Percentiles rank a stretch among this genome's conserved stretches.
Conservation (phyloP, 2,329 filamentous ascomycete genomes). For the Fusarium zealandicum region DNA sequence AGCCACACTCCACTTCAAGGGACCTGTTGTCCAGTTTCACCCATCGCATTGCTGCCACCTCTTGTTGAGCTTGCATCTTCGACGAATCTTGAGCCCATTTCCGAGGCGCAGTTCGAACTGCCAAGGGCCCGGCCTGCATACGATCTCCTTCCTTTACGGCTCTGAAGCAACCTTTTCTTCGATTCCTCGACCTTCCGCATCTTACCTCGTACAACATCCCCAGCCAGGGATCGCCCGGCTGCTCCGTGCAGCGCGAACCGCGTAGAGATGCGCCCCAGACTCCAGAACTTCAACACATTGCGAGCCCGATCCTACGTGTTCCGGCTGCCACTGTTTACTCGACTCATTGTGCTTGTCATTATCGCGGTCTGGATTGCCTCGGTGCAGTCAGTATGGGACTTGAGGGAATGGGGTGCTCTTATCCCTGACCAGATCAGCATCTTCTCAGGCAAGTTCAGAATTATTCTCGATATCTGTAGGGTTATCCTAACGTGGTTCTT, state of each 20-base stretch:
- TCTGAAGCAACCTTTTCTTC: not conserved
- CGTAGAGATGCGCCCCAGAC: conserved; percentile 43
- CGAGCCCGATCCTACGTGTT: conserved; percentile 82
- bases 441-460: conserved; percentile 63
- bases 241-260: conserved; percentile 36
- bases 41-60: conserved; percentile 12
- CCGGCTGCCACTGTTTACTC: conserved; percentile 87
- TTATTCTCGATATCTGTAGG: not conserved
- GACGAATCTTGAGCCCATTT: conserved; percentile 25
- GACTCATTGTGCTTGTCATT: conserved; percentile 71
- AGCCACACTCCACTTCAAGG: conserved; percentile 21
- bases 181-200: not conserved
- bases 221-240: conserved; percentile 31
- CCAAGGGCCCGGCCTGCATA: conserved; percentile 3
- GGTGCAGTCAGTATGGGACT: conserved; percentile 73
- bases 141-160: not conserved
- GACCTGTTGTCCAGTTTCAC: conserved; percentile 35
- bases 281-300: conserved; percentile 67
- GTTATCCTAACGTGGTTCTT: conserved; percentile 8
- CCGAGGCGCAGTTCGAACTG: conserved; percentile 18
- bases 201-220: not conserved
- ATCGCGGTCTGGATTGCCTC: conserved; percentile 68
- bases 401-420: conserved; percentile 79
- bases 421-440: conserved; percentile 79
- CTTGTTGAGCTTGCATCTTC: conserved; percentile 6